Evolutionary conservation across 2,329 filamentous ascomycete genomes (phyloP).

Genomic region (Nigrograna mackinnonii): DNA sequence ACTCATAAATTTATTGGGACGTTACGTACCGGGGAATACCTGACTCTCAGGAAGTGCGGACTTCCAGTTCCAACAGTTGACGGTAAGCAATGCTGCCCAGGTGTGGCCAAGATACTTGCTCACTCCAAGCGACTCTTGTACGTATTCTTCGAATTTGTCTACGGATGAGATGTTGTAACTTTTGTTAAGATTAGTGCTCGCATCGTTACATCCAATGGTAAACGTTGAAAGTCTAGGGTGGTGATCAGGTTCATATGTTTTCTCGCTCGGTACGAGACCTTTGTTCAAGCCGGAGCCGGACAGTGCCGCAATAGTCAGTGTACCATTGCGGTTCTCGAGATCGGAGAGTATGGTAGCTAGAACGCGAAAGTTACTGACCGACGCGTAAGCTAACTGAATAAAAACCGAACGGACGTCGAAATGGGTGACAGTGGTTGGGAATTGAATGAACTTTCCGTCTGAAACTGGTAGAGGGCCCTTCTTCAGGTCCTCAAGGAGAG

Average conservation of each 20-base stretch:
- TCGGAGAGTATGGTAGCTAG: slow-evolving; percentile 2
- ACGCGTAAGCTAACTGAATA: background rate
- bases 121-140: slow-evolving; percentile 1
- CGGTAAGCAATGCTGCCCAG: slow-evolving; percentile 10
- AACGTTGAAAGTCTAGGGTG: slow-evolving; percentile 2
- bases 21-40: slow-evolving; percentile 9
- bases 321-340: background rate
- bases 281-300: background rate
- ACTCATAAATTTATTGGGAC: background rate
- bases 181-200: too few relatives aligned
- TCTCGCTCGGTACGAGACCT: too few relatives aligned
- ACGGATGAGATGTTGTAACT: slow-evolving; percentile 12
- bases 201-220: slow-evolving; percentile 18
- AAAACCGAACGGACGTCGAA: background rate
- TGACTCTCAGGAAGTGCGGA: slow-evolving; percentile 12
- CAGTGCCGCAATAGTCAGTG: background rate
- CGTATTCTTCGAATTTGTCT: slow-evolving; percentile 6
- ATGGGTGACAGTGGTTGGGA: background rate
- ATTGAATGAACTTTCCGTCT: background rate
- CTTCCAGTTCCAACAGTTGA: slow-evolving; percentile 10
- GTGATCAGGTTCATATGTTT: too few relatives aligned
- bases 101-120: slow-evolving; percentile 13
- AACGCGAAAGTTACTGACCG: background rate
- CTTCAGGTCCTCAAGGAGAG: background rate
- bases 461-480: background rate